Base-by-base conservation (phyloP, 305 asterid species). In the Galium porrigens region DNA sequence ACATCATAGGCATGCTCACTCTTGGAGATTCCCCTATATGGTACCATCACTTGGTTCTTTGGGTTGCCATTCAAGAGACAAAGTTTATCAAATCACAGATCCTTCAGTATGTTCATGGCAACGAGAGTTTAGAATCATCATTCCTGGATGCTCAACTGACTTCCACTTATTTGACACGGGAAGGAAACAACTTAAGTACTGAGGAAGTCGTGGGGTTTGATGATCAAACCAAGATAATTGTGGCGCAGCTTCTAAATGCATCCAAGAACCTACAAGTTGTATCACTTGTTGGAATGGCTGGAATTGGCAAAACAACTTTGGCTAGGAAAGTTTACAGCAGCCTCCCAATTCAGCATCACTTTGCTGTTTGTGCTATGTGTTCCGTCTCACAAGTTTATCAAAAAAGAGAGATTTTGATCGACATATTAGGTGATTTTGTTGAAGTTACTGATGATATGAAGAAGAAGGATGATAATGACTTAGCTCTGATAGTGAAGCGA, bases 271-370 rank as follows among this genome's bases (percentile, higher is more conserved):
- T 53, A 1, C 15, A 42, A 14, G 46, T 67, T 14, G 55, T 75
- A 17, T 72, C 71, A 12, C 70, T 78, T 42, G 49, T 46, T 29
- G 83, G 83, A 46, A 69, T 72, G 76, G 65, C 72, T 17, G 80
- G 83, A 32, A 63, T 74, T 6, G 78, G 79, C 12, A 74, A 74
- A 76, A 74, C 77, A 27, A 74, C 78, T 34, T 18, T 72, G 15
- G 80, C 80, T 9, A 74, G 51, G 41, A 74, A 68, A 22, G 14
- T 78, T 1, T 78, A 61, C 44, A 27, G 8, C 14, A 7, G 52
- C 56, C n/a, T 9, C 3, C 5, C 8, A 3, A 12, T 76, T 36
- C 6, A 6, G 7, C 1, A 39, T 37, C 18, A 68, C 42, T 78
- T 78, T 30, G 27, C 56, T 5, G 39, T 17, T 41, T 30, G 53